These are phyloP conservation scores for Acanthamoeba royreba DNA, from an alignment of 208 protist species.

Conservation along the genomic window DNA sequence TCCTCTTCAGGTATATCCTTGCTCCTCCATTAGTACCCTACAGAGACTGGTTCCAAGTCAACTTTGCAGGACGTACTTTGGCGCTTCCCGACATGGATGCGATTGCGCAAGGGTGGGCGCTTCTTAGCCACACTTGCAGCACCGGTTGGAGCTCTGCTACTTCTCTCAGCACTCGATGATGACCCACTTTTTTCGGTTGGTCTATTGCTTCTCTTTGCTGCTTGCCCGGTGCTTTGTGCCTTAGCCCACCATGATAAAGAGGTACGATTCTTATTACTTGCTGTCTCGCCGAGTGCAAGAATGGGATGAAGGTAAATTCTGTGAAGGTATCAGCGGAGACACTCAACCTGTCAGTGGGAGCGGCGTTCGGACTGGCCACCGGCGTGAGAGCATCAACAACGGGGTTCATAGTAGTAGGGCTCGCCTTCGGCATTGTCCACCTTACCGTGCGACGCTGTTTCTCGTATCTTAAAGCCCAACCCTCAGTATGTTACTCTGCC, in stretches of 20 bases:
- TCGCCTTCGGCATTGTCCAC: background rate
- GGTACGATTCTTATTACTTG: background rate
- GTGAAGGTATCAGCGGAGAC: background rate
- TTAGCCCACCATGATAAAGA: background rate
- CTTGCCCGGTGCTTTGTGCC: background rate
- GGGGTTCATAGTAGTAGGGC: background rate
- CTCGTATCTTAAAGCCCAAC: background rate
- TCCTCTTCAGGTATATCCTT: too few relatives aligned
- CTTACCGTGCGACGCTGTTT: background rate
- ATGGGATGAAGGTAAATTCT: background rate
- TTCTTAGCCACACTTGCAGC: too few relatives aligned
- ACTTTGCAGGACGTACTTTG: too few relatives aligned
- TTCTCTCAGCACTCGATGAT: background rate
- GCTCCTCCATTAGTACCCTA: too few relatives aligned
- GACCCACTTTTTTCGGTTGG: background rate
- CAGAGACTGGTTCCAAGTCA: too few relatives aligned
- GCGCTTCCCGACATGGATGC: too few relatives aligned
- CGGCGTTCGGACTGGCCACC: background rate
- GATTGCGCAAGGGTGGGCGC: too few relatives aligned
- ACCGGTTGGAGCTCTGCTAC: background rate
- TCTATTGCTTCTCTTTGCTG: background rate
- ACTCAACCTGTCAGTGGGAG: background rate
- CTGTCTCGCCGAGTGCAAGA: background rate
- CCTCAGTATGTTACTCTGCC: background rate
- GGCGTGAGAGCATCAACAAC: background rate